phyloP scores from a whole-genome alignment of 257 asterid species.

The Parsonsia alboflavescens region DNA sequence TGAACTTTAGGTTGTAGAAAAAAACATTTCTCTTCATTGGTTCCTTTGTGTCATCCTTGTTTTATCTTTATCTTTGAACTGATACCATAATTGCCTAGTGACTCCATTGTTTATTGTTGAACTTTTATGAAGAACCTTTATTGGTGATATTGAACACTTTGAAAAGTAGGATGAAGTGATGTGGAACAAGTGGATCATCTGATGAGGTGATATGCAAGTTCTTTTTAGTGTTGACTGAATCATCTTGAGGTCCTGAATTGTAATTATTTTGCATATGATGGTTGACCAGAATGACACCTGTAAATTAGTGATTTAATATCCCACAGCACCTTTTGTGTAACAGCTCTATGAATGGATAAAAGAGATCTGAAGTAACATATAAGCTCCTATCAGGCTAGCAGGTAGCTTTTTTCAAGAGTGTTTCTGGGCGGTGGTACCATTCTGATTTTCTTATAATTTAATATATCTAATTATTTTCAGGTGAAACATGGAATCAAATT shows the following conservation, averaged over 20 bases:
- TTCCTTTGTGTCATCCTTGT: not conserved
- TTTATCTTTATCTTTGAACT: not conserved
- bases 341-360: conserved; percentile 43
- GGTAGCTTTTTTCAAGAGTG: conserved; percentile 31
- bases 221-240: not conserved
- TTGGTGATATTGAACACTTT: conserved; percentile 8
- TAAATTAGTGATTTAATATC: not conserved
- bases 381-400: conserved; percentile 40
- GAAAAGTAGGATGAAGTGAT: conserved; percentile 2
- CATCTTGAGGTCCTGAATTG: not conserved
- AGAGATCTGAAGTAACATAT: conserved; percentile 28
- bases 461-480: conserved; percentile 35
- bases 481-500: conserved; percentile 43
- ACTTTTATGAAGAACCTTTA: not conserved
- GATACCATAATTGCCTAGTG: conserved; percentile 3
- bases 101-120: not conserved
- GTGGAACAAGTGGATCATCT: not conserved
- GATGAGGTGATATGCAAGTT: conserved; percentile 6
- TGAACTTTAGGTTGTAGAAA: not conserved
- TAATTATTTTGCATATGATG: not conserved
- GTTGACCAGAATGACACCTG: not conserved
- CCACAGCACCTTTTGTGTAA: conserved; percentile 22
- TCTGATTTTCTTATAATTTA: conserved; percentile 13
- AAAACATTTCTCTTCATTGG: not conserved
- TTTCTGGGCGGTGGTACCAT: conserved; percentile 19